Conservation (phyloP, 2,329 filamentous ascomycete species). For the Neopestalotiopsis sp. region DNA sequence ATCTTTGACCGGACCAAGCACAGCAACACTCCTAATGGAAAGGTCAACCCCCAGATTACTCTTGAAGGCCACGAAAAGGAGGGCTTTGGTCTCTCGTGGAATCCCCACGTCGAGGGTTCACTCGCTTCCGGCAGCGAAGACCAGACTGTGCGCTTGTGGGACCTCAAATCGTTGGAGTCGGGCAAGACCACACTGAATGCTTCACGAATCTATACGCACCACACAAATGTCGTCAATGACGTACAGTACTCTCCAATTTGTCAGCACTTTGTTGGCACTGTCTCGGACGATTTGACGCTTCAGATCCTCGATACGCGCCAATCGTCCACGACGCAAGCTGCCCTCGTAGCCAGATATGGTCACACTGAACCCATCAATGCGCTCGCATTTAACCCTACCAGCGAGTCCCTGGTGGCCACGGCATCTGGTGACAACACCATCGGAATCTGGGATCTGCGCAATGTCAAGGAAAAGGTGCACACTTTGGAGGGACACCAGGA, state of each 20-base stretch:
- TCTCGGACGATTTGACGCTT: slow-evolving; percentile 92
- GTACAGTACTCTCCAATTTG: slow-evolving; percentile 93
- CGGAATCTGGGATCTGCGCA: slow-evolving; percentile 92
- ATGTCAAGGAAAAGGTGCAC: slow-evolving; percentile 88
- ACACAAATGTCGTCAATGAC: slow-evolving; percentile 92
- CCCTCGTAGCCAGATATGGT: slow-evolving; percentile 72
- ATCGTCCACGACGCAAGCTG: slow-evolving; percentile 67
- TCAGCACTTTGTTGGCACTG: slow-evolving; percentile 84
- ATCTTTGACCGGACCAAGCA: slow-evolving; percentile 98
- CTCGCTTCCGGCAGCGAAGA: slow-evolving; percentile 93
- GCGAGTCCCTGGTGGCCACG: slow-evolving; percentile 89
- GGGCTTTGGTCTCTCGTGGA: slow-evolving; percentile 94
- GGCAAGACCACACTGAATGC: slow-evolving; percentile 74
- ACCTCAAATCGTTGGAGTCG: slow-evolving; percentile 76
- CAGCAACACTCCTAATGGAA: slow-evolving; percentile 74
- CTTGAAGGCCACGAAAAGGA: slow-evolving; percentile 85
- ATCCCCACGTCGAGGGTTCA: slow-evolving; percentile 78
- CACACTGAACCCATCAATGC: slow-evolving; percentile 95
- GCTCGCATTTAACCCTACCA: slow-evolving; percentile 90
- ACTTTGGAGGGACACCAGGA: slow-evolving; percentile 87
- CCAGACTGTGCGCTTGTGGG: slow-evolving; percentile 89
- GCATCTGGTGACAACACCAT: slow-evolving; percentile 96
- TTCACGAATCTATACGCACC: slow-evolving; percentile 80
- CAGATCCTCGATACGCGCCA: slow-evolving; percentile 89
- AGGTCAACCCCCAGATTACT: slow-evolving; percentile 81